Conservation (phyloP, 2,329 filamentous ascomycete species). For the Fusarium compactum region DNA sequence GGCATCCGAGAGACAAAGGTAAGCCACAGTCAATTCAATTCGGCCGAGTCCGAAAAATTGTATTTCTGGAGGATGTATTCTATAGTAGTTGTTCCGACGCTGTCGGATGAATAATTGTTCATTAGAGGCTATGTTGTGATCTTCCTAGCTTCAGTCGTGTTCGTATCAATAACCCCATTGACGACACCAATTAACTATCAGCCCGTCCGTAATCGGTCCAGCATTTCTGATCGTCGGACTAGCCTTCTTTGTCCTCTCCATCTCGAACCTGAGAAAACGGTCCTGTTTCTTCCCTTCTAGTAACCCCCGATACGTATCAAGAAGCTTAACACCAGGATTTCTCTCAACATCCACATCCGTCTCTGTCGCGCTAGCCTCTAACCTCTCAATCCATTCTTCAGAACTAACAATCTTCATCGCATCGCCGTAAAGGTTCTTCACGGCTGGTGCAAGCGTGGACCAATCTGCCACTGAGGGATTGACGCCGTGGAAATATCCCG, state of each 20-base stretch:
- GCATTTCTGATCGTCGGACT: slow-evolving; percentile 1
- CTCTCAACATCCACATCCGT: not conserved
- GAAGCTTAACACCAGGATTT: slow-evolving; percentile 1
- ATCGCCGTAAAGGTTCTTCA: not conserved
- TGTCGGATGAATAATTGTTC: no score
- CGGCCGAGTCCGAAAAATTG: not conserved
- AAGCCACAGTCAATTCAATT: not conserved
- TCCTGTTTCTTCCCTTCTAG: not conserved
- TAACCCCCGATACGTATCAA: not conserved
- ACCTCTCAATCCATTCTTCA: not conserved
- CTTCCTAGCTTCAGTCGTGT: not conserved
- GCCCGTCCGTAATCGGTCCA: not conserved
- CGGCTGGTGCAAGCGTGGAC: not conserved
- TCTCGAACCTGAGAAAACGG: not conserved
- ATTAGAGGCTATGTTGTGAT: not conserved
- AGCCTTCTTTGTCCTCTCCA: slow-evolving; percentile 1
- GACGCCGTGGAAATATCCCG: slow-evolving; percentile 15
- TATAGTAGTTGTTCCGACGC: not conserved
- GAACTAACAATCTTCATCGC: not conserved
- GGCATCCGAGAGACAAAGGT: not conserved
- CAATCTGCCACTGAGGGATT: not conserved
- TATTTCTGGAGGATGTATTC: not conserved
- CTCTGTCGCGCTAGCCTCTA: not conserved
- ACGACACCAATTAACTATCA: slow-evolving; percentile 17
- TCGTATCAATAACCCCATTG: slow-evolving; percentile 4